Percentiles rank a stretch among this genome's conserved stretches.
Conservation (phyloP, 2,329 filamentous ascomycete genomes). For the Eutypella sp. region DNA sequence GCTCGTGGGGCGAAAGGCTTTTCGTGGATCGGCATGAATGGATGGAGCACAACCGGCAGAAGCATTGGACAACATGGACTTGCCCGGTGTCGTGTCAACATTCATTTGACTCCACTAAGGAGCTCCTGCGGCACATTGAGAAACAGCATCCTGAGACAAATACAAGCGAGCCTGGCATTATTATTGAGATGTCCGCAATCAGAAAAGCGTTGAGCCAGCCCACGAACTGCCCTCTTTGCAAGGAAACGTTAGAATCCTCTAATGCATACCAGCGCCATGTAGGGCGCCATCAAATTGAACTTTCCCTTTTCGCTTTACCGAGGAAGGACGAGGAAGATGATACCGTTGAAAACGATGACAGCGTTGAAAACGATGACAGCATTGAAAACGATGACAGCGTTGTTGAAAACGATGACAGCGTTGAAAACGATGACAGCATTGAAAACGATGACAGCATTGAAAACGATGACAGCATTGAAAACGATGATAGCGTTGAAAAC, state of each 20-base stretch:
- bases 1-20: conserved; percentile 12
- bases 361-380: neutral
- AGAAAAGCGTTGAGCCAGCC: conserved; percentile 1
- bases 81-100: conserved; percentile 16
- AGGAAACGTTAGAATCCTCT: conserved; percentile 2
- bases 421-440: neutral
- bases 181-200: conserved; percentile 2
- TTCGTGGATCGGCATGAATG: conserved; percentile 18
- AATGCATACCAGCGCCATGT: conserved; percentile 20
- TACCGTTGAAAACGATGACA: neutral
- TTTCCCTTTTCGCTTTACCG: conserved; percentile 17
- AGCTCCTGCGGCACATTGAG: conserved; percentile 1
- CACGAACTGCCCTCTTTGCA: conserved; percentile 15
- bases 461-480: neutral
- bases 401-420: conserved; percentile 1
- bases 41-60: conserved; percentile 18
- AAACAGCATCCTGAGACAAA: neutral
- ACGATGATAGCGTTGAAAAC: neutral
- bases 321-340: conserved; percentile 2
- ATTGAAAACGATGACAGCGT: neutral
- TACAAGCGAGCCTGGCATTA: conserved; percentile 4
- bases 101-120: neutral
- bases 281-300: conserved; percentile 19
- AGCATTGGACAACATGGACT: conserved; percentile 20
- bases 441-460: neutral